These are phyloP conservation scores for Macrophomina tecta DNA, from an alignment of 2,329 filamentous ascomycete genomes.

Conservation along the genomic window DNA sequence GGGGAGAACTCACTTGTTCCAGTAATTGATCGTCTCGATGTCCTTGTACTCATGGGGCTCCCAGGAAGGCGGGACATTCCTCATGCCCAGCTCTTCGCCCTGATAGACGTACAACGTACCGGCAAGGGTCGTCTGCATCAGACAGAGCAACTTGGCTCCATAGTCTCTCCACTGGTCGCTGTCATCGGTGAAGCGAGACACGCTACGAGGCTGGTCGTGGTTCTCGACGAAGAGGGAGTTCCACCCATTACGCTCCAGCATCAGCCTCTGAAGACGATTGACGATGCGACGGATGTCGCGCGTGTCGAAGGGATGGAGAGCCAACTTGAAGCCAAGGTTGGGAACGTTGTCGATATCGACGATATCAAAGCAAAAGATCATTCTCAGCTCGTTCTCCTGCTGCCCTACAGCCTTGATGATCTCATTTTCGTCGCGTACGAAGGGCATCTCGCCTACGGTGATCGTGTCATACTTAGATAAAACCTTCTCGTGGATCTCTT, in stretches of 20 bases:
- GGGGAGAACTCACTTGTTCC: conserved; percentile 40
- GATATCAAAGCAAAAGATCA: conserved; percentile 58
- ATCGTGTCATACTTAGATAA: conserved; percentile 64
- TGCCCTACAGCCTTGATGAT: conserved; percentile 52
- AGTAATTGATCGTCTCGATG: conserved; percentile 62
- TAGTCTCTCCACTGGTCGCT: conserved; percentile 52
- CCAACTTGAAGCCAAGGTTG: conserved; percentile 43
- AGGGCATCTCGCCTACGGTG: conserved; percentile 68
- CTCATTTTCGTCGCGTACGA: conserved; percentile 51
- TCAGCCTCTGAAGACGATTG: conserved; percentile 40
- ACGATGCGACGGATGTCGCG: conserved; percentile 42
- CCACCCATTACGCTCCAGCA: conserved; percentile 47
- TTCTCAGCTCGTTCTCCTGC: conserved; percentile 50
- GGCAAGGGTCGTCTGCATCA: conserved; percentile 55
- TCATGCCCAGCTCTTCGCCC: conserved; percentile 59
- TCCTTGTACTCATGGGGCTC: conserved; percentile 57
- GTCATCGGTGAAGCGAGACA: conserved; percentile 57
- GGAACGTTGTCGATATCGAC: conserved; percentile 48
- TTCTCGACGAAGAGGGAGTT: conserved; percentile 61
- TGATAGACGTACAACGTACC: conserved; percentile 60
- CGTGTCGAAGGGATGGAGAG: conserved; percentile 40
- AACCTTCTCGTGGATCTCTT: conserved; percentile 59
- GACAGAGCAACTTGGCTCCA: conserved; percentile 54
- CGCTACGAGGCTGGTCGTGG: conserved; percentile 59
- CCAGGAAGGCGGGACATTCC: conserved; percentile 54